phyloP scores from a whole-genome alignment of 805 yeast species.

The Hanseniaspora singularis region DNA sequence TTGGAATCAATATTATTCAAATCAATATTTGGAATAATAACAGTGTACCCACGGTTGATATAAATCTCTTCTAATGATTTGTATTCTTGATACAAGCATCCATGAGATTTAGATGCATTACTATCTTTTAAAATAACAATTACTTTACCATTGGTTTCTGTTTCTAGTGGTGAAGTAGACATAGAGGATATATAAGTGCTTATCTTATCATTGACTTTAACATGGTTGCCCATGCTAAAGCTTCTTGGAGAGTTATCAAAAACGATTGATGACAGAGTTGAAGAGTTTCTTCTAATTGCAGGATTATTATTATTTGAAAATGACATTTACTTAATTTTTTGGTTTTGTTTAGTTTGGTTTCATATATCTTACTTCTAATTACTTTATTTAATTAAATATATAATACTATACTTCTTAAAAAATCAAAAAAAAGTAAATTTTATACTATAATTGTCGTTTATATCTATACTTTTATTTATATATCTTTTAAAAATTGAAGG shows the following conservation, averaged over 20 bases:
- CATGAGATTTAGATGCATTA: not conserved
- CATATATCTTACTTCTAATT: not conserved
- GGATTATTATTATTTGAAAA: not conserved
- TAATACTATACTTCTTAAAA: too few species aligned
- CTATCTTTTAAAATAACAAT: conserved; percentile 11
- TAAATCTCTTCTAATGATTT: conserved; percentile 9
- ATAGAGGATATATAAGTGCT: conserved; percentile 14
- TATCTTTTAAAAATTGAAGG: too few species aligned
- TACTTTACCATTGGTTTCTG: conserved; percentile 1
- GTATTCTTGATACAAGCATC: conserved; percentile 12
- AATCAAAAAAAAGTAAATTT: too few species aligned
- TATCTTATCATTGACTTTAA: conserved; percentile 4
- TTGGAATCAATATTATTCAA: not conserved
- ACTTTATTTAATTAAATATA: too few species aligned
- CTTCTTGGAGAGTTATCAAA: not conserved
- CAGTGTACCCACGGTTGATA: conserved; percentile 14
- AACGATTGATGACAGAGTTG: conserved; percentile 7
- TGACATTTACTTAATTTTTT: conserved; percentile 1
- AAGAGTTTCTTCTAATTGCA: conserved; percentile 10
- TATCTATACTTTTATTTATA: too few species aligned
- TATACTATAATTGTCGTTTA: too few species aligned
- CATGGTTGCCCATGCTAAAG: conserved; percentile 14
- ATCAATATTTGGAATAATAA: conserved; percentile 11
- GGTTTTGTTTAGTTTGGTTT: not conserved
- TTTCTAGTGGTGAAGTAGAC: not conserved